These are phyloP conservation scores for Lichtheimia hyalospora DNA, from an alignment of 371 early-diverging fungal genomes.

Conservation along the genomic window DNA sequence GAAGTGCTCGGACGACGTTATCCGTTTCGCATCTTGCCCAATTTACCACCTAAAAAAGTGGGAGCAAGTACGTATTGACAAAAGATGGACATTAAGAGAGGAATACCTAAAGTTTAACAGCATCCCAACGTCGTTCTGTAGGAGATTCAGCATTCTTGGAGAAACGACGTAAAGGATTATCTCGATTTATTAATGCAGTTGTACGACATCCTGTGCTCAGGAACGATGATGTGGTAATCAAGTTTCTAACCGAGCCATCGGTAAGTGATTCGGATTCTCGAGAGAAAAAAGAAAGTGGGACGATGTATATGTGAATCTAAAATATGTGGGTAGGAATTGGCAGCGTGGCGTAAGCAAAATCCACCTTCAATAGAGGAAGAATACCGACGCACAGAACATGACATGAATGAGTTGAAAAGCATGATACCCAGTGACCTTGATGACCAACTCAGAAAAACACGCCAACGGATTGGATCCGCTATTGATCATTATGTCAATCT, in stretches of 20 bases:
- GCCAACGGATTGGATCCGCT: constrained; percentile 49
- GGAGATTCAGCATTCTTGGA: constrained; percentile 76
- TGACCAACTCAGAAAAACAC: constrained; percentile 50
- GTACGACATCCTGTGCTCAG: constrained; percentile 75
- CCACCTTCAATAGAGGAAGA: constrained; percentile 56
- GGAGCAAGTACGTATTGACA: constrained; percentile 50
- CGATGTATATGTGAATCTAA: background rate
- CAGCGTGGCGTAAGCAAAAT: constrained; percentile 54
- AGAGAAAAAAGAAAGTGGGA: no score
- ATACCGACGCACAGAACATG: constrained; percentile 34
- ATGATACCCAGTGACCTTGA: constrained; percentile 52
- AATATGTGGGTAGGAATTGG: constrained; percentile 32
- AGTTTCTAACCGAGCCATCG: constrained; percentile 70
- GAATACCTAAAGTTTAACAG: constrained; percentile 38
- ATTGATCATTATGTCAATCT: constrained; percentile 64
- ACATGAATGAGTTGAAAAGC: constrained; percentile 29
- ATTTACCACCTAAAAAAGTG: constrained; percentile 49
- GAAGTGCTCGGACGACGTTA: constrained; percentile 37
- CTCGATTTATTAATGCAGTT: constrained; percentile 76
- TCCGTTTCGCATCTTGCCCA: constrained; percentile 45
- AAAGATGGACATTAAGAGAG: constrained; percentile 54
- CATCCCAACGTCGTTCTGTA: constrained; percentile 15
- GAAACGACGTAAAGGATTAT: constrained; percentile 68
- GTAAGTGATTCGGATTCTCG: constrained; percentile 34
- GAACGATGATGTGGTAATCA: constrained; percentile 62